Evolutionary conservation across 306 rosid genomes (phyloP).

Genomic region (Lupinus albus): DNA sequence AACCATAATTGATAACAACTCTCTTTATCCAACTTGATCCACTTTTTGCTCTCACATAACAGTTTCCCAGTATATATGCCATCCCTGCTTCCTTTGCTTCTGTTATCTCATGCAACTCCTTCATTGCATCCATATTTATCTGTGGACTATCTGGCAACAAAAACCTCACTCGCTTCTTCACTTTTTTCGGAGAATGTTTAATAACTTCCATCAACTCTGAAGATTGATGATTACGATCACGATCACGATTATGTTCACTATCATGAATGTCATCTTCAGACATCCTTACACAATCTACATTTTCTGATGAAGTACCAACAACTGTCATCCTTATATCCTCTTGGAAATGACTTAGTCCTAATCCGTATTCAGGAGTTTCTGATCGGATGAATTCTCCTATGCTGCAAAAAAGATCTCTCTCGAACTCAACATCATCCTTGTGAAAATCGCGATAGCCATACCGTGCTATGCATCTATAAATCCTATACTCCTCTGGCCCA

Average conservation of each 20-base stretch:
- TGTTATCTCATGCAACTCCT: conserved; percentile 80
- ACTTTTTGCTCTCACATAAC: conserved; percentile 87
- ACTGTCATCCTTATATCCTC: conserved; percentile 81
- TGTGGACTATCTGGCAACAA: conserved; percentile 71
- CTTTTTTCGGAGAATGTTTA: conserved; percentile 52
- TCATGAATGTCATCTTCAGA: conserved; percentile 56
- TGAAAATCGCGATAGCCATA: conserved; percentile 92
- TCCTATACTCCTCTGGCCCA: conserved; percentile 89
- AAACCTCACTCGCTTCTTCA: conserved; percentile 81
- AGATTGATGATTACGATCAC: conserved; percentile 28
- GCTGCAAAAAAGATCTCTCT: conserved; percentile 84
- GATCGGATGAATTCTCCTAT: conserved; percentile 87
- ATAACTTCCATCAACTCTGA: conserved; percentile 69
- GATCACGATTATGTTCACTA: too few species aligned
- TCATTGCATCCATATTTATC: conserved; percentile 60
- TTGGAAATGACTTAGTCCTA: conserved; percentile 48
- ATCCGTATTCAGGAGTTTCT: conserved; percentile 47
- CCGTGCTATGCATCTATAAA: conserved; percentile 93
- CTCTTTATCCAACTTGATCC: conserved; percentile 85
- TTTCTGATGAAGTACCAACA: conserved; percentile 80
- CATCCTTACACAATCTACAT: conserved; percentile 63
- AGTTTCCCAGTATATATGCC: conserved; percentile 95
- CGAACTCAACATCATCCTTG: conserved; percentile 85
- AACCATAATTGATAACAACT: conserved; percentile 77
- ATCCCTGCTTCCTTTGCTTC: conserved; percentile 95